Base-by-base conservation (phyloP, 192 early-diverging fungal species). In the Thamnidium elegans region DNA sequence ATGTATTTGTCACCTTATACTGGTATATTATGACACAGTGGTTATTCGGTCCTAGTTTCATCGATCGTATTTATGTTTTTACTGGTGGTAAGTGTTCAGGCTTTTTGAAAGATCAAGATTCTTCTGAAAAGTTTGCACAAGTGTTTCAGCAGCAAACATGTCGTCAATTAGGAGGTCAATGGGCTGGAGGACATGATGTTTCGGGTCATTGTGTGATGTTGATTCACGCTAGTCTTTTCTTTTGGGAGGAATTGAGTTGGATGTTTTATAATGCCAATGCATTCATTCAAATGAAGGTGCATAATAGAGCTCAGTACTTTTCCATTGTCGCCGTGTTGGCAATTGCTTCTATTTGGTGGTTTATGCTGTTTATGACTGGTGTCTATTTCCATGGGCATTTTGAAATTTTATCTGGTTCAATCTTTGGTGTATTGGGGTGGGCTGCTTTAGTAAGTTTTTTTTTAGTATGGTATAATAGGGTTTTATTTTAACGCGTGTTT, bases 171-270 rank as follows among this genome's bases (percentile, higher is more conserved):
- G 89, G 89, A 10, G 93, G 92, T 14, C 23, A 62, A 13, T 94
- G 92, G 92, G 39, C 55, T 11, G 87, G 86, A 55, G 94, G 93
- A 4, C 84, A 93, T 67, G 94, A 97, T 81, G 75, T 94, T 19
- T 90, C 88, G 0, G 94, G 94, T 23, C 94, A 97, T 74, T 92
- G 91, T 69, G 86, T 97, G 52, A 69, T 93, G 69, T 70, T 93
- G 63, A 80, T 87, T 3, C 91, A 93, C 73, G 79, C 89, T 54
- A 89, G 78, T 19, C 74, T 93, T 50, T 84, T 91, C 65, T 68
- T 92, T 48, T 77, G 74, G 77, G 89, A 91, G 61, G 90, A 92
- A 62, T 66, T 88, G 4, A 73, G 68, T 0, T 71, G 78, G 47
- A 60, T 72, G 19, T 64, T 78, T 55, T 78, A 75, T 43, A 47